Base-by-base conservation (phyloP, 495 filamentous ascomycete species). In the Talaromyces adpressus region DNA sequence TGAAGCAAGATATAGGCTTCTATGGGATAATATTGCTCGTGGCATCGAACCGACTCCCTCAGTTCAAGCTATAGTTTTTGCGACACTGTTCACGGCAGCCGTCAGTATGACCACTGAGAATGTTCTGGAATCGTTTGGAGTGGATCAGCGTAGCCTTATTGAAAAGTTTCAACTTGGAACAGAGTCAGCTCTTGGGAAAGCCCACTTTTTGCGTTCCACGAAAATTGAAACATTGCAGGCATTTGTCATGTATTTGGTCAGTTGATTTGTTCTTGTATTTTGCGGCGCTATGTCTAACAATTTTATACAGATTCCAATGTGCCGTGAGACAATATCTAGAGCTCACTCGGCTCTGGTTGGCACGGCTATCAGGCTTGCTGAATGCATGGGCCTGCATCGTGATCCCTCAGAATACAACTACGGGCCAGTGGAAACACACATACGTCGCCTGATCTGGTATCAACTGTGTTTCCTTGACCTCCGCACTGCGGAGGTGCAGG, bases 391-490 rank as follows among this genome's bases (percentile, higher is more conserved):
- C 6, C 73, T 91, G n/a, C 86, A 91, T 69, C 77, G 86, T 11
- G 89, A 91, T 65, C 86, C 86, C 7, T 72, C 72, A 16, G 65
- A 72, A 49, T 90, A 87, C 63, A 81, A 82, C 2, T 78, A 88
- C 53, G 81, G 73, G 36, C 79, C 88, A 0, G 71, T 91, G 2
- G 88, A 90, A 66, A 84, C 84, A 3, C 86, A 91, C 53, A 75
- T 90, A 18, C 82, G 89, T 6, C 83, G 88, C 14, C 66, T 90
- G 11, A 79, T 90, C 29, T 91, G 88, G 88, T 85, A 89, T 68
- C 87, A 91, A 66, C 76, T 91, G 16, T 89, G 87, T 70, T 88
- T 89, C 68, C 79, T 91, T 12, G 89, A 91, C 69, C 84, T 90
- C 59, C 80, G 87, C 27, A 89, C 87, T 1, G 87, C 85, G 66